These are phyloP conservation scores for Quercus robur DNA, from an alignment of 306 rosid genomes.

Conservation along the genomic window DNA sequence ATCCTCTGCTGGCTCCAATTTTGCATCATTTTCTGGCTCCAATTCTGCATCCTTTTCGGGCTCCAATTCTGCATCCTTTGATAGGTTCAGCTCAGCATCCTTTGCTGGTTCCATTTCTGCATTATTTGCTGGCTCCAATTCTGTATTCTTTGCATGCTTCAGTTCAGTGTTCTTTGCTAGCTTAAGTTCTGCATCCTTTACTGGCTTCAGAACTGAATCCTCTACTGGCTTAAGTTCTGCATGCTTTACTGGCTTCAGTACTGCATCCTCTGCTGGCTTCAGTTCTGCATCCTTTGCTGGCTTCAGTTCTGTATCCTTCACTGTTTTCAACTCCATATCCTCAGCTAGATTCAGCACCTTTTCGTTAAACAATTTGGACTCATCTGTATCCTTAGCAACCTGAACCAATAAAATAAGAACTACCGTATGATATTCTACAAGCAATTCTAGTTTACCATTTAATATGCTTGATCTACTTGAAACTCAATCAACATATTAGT, in stretches of 20 bases:
- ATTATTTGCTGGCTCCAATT: not conserved
- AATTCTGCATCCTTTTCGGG: conserved; percentile 26
- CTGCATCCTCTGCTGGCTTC: conserved; percentile 15
- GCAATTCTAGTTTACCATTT: not conserved
- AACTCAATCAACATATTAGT: not conserved
- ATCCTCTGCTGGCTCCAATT: conserved; percentile 21
- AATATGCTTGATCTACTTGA: not conserved
- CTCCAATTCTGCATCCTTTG: conserved; percentile 27
- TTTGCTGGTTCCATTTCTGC: conserved; percentile 1
- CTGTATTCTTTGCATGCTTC: conserved; percentile 4
- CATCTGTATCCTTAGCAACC: conserved; percentile 37
- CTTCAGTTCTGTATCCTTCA: conserved; percentile 1
- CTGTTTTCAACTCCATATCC: not conserved
- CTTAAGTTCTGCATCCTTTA: conserved; percentile 23
- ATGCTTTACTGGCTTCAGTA: conserved; percentile 11
- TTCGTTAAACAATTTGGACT: conserved; percentile 24
- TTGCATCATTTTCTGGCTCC: conserved; percentile 12
- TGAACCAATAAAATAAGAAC: conserved; percentile 9
- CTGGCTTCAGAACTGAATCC: conserved; percentile 11
- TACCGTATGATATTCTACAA: conserved; percentile 1
- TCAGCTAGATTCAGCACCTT: conserved; percentile 29
- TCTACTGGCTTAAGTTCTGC: conserved; percentile 23
- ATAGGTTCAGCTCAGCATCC: not conserved
- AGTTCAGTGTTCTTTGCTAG: conserved; percentile 28
- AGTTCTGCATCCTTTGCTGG: conserved; percentile 3